These are phyloP conservation scores for Ogataea methanolica DNA, from an alignment of 805 yeast species.

Conservation along the genomic window DNA sequence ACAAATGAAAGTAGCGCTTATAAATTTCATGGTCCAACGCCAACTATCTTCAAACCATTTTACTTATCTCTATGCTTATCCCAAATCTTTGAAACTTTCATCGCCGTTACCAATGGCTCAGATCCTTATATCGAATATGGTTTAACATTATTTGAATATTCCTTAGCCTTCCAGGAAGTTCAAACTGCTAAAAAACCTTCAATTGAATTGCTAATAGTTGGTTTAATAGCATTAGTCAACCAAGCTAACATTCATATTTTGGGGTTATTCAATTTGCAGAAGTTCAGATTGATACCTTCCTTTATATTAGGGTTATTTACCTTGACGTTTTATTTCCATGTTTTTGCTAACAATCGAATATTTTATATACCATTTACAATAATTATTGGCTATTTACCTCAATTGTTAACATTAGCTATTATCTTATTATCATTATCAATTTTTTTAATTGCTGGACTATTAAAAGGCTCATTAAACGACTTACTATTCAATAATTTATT, in stretches of 20 bases:
- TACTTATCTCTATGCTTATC: constrained; percentile 56
- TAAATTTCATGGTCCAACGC: constrained; percentile 36
- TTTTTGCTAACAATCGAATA: constrained; percentile 37
- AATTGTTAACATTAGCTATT: constrained; percentile 48
- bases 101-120: constrained; percentile 51
- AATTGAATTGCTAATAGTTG: constrained; percentile 45
- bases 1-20: constrained; percentile 14
- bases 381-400: constrained; percentile 62
- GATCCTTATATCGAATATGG: constrained; percentile 62
- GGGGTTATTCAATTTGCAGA: constrained; percentile 48
- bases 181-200: constrained; percentile 48
- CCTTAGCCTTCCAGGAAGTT: constrained; percentile 71
- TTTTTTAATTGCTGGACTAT: constrained; percentile 53
- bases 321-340: constrained; percentile 40
- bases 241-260: constrained; percentile 62
- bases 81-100: constrained; percentile 63
- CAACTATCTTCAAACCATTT: constrained; percentile 51
- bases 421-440: constrained; percentile 48
- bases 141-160: constrained; percentile 68
- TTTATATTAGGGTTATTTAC: constrained; percentile 52
- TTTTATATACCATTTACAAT: constrained; percentile 51
- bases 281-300: constrained; percentile 60
- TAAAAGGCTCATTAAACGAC: constrained; percentile 37
- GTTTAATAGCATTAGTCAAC: constrained; percentile 52
- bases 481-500: constrained; percentile 30